A percentile compares a stretch with the other conserved stretches of the same genome.
Conservation (phyloP, 2,329 filamentous ascomycete genomes). For the Oidium heveae region DNA sequence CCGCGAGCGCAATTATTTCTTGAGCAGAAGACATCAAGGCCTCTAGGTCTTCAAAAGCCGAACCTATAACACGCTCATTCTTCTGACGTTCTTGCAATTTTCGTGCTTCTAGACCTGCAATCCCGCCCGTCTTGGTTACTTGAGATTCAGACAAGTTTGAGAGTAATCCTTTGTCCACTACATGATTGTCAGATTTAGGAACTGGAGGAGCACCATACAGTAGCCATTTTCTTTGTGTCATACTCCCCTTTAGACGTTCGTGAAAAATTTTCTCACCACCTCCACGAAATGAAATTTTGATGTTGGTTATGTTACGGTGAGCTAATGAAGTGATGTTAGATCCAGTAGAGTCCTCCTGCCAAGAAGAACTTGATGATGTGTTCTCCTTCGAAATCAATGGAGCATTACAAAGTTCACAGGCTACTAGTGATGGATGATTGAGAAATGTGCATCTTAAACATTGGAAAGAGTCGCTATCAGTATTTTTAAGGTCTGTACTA, state of each 20-base stretch:
- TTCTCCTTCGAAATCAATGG: conserved; percentile 34
- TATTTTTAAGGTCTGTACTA: conserved; percentile 2
- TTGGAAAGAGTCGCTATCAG: conserved; percentile 22
- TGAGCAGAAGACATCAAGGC: conserved; percentile 95
- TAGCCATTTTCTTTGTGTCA: conserved; percentile 90
- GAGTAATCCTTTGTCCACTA: conserved; percentile 14
- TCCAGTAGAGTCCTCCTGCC: conserved; percentile 51
- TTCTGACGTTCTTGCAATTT: conserved; percentile 69
- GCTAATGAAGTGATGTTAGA: conserved; percentile 26
- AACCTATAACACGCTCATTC: conserved; percentile 79
- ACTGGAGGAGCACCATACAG: conserved; percentile 72
- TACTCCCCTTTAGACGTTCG: conserved; percentile 63
- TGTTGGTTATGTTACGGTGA: conserved; percentile 41
- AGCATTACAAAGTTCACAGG: conserved; percentile 80
- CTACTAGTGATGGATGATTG: conserved; percentile 66
- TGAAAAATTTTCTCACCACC: conserved; percentile 80
- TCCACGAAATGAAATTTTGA: conserved; percentile 77
- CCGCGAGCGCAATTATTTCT: conserved; percentile 79
- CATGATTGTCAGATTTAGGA: conserved; percentile 30
- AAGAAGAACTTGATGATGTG: conserved; percentile 17
- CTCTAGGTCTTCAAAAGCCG: conserved; percentile 85
- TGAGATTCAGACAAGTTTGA: conserved; percentile 13
- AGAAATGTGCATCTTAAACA: conserved; percentile 84
- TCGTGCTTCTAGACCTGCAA: conserved; percentile 73
- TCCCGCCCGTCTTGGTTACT: conserved; percentile 46